Evolutionary conservation across 805 yeast species (phyloP).

Genomic region (Teunomyces cretensis): DNA sequence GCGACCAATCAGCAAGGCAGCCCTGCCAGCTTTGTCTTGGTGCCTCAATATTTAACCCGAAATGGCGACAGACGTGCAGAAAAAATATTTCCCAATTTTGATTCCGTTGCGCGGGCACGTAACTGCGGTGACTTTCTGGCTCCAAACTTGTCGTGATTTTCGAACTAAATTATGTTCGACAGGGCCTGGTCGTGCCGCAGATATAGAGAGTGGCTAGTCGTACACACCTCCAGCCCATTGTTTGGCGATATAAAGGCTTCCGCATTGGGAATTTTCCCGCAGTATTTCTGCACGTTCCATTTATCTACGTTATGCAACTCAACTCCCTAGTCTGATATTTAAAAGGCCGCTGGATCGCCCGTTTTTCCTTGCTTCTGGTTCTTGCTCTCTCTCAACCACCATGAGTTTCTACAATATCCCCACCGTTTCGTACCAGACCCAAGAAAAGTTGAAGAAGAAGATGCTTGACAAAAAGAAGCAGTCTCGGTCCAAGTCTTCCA

Average conservation of each 20-base stretch:
- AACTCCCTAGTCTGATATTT: too few relatives aligned
- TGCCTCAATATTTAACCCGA: background rate
- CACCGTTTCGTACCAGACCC: slow-evolving; percentile 16
- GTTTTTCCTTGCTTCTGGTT: too few relatives aligned
- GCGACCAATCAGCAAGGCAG: background rate
- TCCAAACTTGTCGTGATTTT: background rate
- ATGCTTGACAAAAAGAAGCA: slow-evolving; percentile 9
- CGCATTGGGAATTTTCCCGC: background rate
- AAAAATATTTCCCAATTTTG: background rate
- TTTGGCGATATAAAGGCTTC: background rate
- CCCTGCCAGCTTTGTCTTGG: background rate
- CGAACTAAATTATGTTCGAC: background rate
- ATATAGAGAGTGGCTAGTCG: too few relatives aligned
- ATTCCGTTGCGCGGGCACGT: background rate
- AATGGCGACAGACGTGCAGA: background rate
- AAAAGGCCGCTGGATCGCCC: too few relatives aligned
- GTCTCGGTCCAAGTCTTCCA: background rate
- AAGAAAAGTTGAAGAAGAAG: slow-evolving; percentile 16
- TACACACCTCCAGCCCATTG: too few relatives aligned
- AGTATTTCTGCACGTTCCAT: too few relatives aligned
- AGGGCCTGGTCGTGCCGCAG: background rate
- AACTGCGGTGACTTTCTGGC: background rate
- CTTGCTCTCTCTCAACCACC: background rate
- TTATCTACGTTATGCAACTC: too few relatives aligned
- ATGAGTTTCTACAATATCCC: slow-evolving; percentile 18